These are phyloP conservation scores for Colletotrichum lupini DNA, from an alignment of 2,329 filamentous ascomycete species.

Conservation along the genomic window DNA sequence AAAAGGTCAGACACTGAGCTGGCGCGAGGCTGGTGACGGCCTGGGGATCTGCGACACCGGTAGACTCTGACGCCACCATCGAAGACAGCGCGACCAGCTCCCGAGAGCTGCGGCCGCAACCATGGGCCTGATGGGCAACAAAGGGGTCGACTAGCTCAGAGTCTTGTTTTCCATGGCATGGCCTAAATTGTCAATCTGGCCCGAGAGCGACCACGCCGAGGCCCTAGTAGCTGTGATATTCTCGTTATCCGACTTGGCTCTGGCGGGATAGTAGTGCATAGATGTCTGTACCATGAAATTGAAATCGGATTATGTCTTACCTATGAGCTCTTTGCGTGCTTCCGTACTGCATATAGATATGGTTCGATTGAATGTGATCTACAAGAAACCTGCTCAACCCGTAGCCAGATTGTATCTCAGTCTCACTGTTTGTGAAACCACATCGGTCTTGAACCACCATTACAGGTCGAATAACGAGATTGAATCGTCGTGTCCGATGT, in stretches of 20 bases:
- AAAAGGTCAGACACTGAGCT: not conserved
- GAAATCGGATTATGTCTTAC: not conserved
- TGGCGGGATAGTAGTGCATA: not conserved
- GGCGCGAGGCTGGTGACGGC: not conserved
- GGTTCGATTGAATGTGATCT: not conserved
- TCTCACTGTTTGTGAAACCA: no score
- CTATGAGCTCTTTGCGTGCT: not conserved
- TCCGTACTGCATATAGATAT: no score
- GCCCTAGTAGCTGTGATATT: not conserved
- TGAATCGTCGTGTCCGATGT: not conserved
- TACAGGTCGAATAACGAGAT: not conserved
- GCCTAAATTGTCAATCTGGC: not conserved
- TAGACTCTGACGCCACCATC: slow-evolving; percentile 7
- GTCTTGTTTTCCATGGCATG: not conserved
- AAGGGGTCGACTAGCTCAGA: slow-evolving; percentile 7
- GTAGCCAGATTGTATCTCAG: not conserved
- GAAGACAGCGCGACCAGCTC: not conserved
- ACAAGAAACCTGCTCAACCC: not conserved
- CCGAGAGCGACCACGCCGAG: not conserved
- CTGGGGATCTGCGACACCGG: slow-evolving; percentile 25
- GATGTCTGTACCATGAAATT: not conserved
- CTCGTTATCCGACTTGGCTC: not conserved
- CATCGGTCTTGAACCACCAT: no score
- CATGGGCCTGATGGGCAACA: not conserved
- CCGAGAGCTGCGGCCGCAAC: slow-evolving; percentile 9